Evolutionary conservation across 2,329 filamentous ascomycete genomes (phyloP).

Genomic region (Trichophyton simii): DNA sequence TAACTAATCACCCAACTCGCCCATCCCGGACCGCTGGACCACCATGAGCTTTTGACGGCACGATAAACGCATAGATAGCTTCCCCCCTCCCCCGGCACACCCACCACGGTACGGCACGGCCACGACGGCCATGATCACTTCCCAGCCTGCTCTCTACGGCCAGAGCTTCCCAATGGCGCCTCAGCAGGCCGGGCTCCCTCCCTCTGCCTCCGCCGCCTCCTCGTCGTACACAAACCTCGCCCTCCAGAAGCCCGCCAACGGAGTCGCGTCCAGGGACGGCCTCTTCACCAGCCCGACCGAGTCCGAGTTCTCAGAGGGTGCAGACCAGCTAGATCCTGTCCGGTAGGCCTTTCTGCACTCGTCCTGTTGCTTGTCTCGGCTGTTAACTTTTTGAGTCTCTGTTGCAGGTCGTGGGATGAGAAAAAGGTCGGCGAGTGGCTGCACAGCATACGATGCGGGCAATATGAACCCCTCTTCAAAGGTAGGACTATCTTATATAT

Average conservation of each 20-base stretch:
- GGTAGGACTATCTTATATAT: slow-evolving; percentile 25
- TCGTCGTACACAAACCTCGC: neutral
- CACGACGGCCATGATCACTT: slow-evolving; percentile 6
- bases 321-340: slow-evolving; percentile 60
- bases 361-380: neutral
- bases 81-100: neutral
- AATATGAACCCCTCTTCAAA: slow-evolving; percentile 85
- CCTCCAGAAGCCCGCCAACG: slow-evolving; percentile 6
- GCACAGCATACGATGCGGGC: slow-evolving; percentile 76
- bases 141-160: slow-evolving; percentile 7
- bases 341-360: slow-evolving; percentile 40
- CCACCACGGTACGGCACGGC: neutral
- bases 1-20: too few relatives aligned
- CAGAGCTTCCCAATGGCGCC: slow-evolving; percentile 1
- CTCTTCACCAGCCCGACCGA: slow-evolving; percentile 71
- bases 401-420: slow-evolving; percentile 64
- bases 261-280: neutral
- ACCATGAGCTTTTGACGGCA: neutral
- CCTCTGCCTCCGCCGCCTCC: neutral
- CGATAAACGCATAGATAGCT: neutral
- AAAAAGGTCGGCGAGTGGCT: slow-evolving; percentile 85
- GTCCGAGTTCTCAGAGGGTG: slow-evolving; percentile 74
- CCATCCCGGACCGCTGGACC: neutral
- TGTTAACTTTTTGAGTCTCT: neutral
- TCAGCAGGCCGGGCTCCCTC: neutral